Evolutionary conservation across 1,284 basidiomycete genomes (phyloP), one percentile per base, ranked within the genome.

Genomic region (Ustilago hordei): DNA sequence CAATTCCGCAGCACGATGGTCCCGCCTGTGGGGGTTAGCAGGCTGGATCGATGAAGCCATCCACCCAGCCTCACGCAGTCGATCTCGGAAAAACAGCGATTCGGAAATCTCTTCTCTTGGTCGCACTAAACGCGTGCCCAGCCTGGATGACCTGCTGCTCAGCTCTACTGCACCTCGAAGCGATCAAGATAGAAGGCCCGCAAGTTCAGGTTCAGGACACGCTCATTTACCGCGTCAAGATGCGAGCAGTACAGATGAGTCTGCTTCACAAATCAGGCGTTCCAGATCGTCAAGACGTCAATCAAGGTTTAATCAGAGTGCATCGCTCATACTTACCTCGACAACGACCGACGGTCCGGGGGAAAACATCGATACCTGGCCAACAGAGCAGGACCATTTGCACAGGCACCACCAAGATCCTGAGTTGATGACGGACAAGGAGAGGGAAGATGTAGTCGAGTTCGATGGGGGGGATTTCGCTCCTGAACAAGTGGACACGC

Each of bases 41-140:
- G 75, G 75, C 8, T 77, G 75, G 75, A 15, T 77, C 4, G 75
- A 77, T 35, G 69, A 77, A 4, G 75, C 75, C 7, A 77, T 77
- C 6, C 69, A 72, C 47, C 75, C 75, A 3, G 66, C 48, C 1
- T 66, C 69, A 11, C 56, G 55, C 15, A 32, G 32, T 5, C 57
- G 57, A 2, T 72, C 69, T 3, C 57, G 73, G 36, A 75, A 75
- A 52, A 68, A 55, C 53, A 75, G 73, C 43, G 58, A 59, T 39
- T 63, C 75, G 1, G 56, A 77, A 41, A 31, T 41, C 2, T 57
- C 62, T 4, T 50, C 41, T 39, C 59, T 50, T 32, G 4, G 56
- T 11, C 62, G 57, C 43, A 64, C 66, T 6, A 69, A 53, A 17
- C 63, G 69, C 17, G 68, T 72, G 0, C 75, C 63, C 11, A 77